Evolutionary conservation across 2,329 filamentous ascomycete genomes (phyloP).

Genomic region (Ramularia endophylla): DNA sequence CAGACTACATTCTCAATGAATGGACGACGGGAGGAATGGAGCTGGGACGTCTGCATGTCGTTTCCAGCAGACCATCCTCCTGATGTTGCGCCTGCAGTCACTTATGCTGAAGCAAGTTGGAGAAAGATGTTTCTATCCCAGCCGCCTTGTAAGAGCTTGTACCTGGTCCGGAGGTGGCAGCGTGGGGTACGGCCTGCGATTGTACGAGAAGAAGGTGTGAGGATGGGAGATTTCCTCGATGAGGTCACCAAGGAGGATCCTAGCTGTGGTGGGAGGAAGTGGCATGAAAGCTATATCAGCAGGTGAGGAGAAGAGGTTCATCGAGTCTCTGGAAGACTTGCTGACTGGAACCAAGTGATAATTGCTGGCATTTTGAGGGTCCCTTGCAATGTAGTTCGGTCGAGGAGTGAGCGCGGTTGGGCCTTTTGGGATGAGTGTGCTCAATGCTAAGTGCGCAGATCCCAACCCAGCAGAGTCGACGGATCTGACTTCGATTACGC

Average conservation of each 20-base stretch:
- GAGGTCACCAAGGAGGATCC: constrained; percentile 19
- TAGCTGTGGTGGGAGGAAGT: constrained; percentile 16
- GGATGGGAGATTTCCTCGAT: constrained; percentile 29
- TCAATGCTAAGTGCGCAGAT: no score
- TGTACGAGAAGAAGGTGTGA: constrained; percentile 24
- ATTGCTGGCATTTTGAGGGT: no score
- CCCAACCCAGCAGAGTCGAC: no score
- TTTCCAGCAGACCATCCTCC: constrained; percentile 24
- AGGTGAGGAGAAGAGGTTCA: no score
- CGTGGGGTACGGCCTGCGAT: constrained; percentile 24
- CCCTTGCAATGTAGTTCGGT: no score
- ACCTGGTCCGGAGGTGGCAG: constrained; percentile 28
- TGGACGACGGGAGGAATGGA: constrained; percentile 23
- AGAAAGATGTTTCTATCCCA: constrained; percentile 31
- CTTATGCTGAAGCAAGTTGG: constrained; percentile 29
- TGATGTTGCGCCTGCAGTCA: constrained; percentile 15
- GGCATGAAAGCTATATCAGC: constrained; percentile 28
- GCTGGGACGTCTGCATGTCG: constrained; percentile 30
- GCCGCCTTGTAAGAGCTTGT: constrained; percentile 29
- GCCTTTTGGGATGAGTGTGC: no score
- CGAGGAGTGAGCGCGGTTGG: no score
- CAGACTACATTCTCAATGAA: neutral
- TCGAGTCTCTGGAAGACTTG: neutral
- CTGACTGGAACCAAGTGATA: no score
- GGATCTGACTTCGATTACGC: no score